Conservation (phyloP, 306 rosid species). For the Quercus mongolica region DNA sequence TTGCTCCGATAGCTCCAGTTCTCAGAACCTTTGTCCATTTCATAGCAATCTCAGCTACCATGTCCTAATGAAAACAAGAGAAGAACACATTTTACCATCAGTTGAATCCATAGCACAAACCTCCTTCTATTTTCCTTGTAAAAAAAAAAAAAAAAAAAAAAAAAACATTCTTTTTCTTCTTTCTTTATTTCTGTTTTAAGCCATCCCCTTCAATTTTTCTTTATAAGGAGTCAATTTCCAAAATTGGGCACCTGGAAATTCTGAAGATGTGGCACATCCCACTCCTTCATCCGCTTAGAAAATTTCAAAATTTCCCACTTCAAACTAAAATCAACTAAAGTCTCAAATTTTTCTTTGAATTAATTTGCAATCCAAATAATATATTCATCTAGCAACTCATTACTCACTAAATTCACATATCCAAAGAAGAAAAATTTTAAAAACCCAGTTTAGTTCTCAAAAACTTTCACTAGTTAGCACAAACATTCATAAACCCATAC, state of each 20-base stretch:
- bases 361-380: not conserved
- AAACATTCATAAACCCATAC: not conserved
- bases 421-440: not conserved
- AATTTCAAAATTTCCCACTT: not conserved
- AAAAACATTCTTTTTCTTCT: not conserved
- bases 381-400: not conserved
- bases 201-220: not conserved
- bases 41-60: constrained; percentile 69
- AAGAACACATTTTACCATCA: not conserved
- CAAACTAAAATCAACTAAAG: not conserved
- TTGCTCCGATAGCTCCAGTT: constrained; percentile 68
- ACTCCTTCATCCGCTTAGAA: not conserved
- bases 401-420: not conserved
- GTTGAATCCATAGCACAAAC: constrained; percentile 3
- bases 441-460: not conserved
- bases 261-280: too few relatives aligned
- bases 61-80: constrained; percentile 47
- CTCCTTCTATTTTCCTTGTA: constrained; percentile 6
- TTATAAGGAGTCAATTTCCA: too few relatives aligned
- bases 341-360: not conserved
- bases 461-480: not conserved
- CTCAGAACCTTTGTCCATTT: constrained; percentile 81
- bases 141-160: not conserved
- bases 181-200: not conserved
- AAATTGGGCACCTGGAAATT: not conserved